Percentiles rank a stretch among this genome's conserved stretches.
Conservation (phyloP, 768 basidiomycete genomes). For the Tulasnella sp. region DNA sequence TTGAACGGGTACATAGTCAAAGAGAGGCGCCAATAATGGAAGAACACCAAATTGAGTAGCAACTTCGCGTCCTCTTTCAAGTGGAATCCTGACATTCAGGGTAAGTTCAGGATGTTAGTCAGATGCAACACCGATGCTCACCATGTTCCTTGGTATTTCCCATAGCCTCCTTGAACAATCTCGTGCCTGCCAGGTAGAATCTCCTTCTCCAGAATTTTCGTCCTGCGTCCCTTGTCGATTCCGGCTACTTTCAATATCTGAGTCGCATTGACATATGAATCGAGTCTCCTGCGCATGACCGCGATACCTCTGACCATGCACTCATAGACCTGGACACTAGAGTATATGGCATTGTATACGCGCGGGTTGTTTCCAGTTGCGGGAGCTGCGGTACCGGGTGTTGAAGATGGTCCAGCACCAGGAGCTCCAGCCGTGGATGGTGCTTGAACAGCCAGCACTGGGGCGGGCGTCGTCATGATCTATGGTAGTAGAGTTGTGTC, state of each 20-base stretch:
- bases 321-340: constrained; percentile 88
- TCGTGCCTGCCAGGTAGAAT: constrained; percentile 91
- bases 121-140: constrained; percentile 28
- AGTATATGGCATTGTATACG: constrained; percentile 83
- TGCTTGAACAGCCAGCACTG: too few relatives aligned
- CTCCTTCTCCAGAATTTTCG: constrained; percentile 95
- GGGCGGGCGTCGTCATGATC: too few relatives aligned
- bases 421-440: too few relatives aligned
- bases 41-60: constrained; percentile 87
- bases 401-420: too few relatives aligned
- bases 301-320: constrained; percentile 98
- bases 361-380: constrained; percentile 1
- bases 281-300: constrained; percentile 90
- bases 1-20: constrained; percentile 82
- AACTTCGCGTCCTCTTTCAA: constrained; percentile 85
- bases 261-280: constrained; percentile 96
- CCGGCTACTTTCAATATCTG: constrained; percentile 99
- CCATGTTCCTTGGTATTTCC: constrained; percentile 99
- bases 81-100: constrained; percentile 63
- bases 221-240: constrained; percentile 89
- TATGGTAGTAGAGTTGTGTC: too few relatives aligned
- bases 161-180: constrained; percentile 98
- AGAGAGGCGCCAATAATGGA: constrained; percentile 73
- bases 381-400: not conserved
- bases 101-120: not conserved